Base-by-base conservation (phyloP, 2,329 filamentous ascomycete genomes). In the Exophiala mesophila region DNA sequence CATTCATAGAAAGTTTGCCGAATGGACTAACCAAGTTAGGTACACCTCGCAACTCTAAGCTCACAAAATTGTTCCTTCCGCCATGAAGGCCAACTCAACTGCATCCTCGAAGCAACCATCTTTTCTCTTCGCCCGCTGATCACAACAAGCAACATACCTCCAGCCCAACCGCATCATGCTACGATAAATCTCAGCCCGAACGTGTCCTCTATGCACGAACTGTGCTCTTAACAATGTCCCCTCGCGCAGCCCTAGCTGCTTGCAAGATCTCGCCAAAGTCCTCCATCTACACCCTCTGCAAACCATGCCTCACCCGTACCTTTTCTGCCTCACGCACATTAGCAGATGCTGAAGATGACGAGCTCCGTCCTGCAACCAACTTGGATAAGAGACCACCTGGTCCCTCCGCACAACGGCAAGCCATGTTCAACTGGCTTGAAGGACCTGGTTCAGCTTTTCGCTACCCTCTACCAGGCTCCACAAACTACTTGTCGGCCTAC, bases 401-500 rank as follows among this genome's bases (percentile, higher is more conserved):
- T 26, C 32, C 32, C 6, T 17, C 32, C 6, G 4, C 16, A 6
- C 17, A 18, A 17, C 32, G 32, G 18, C 17, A 18, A 34, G 7
- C 7, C 5, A 18, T 34, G 7, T 78, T 73, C 54, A 62, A 65
- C 48, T 82, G 78, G 78, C 66, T 82, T 26, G 71, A 74, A 47
- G 73, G 73, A 1, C 71, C 73, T 19, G 75, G 75, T 7, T 60
- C 59, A 50, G 61, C 58, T 16, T 71, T 78, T 53, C 66, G 65
- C 40, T 56, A 72, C 9, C 72, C 72, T 30, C 54, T 74, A 2
- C 65, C 67, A 1, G 63, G 63, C 24, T 71, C 70, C 18, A 77
- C 74, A 19, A 78, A 77, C 48, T 78, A 78, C 54, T 62, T 78
- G 13, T 67, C 65, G 42, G 74, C 72, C 30, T 77, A 77, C 57